phyloP scores from a whole-genome alignment of 306 rosid genomes.

The Fagus sylvatica region DNA sequence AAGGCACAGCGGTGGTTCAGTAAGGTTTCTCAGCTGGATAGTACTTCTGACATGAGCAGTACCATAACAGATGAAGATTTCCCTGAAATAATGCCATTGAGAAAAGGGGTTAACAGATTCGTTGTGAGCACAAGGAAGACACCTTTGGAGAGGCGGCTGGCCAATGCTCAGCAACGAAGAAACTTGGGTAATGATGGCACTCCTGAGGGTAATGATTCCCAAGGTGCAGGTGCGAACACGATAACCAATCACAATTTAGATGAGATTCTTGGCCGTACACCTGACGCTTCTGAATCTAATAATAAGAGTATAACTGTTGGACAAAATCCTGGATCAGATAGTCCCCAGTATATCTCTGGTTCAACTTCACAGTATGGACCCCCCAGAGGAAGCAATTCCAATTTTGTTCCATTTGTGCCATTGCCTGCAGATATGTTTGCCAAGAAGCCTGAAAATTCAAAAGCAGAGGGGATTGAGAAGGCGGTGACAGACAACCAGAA shows the following conservation, averaged over 20 bases:
- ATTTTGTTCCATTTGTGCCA: constrained; percentile 55
- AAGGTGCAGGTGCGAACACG: constrained; percentile 29
- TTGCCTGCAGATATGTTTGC: constrained; percentile 52
- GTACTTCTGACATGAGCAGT: constrained; percentile 55
- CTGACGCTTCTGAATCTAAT: constrained; percentile 37
- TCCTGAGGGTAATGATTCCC: constrained; percentile 29
- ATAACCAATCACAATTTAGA: constrained; percentile 29
- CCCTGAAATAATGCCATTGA: constrained; percentile 95
- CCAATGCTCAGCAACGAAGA: constrained; percentile 53
- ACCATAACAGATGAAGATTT: constrained; percentile 71
- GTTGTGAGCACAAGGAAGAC: constrained; percentile 92
- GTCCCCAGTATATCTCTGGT: constrained; percentile 24
- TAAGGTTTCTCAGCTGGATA: constrained; percentile 83
- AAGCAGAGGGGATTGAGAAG: constrained; percentile 31
- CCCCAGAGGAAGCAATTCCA: constrained; percentile 36
- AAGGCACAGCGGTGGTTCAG: constrained; percentile 90
- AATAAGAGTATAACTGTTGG: constrained; percentile 25
- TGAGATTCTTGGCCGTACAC: constrained; percentile 32
- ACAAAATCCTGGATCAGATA: constrained; percentile 21
- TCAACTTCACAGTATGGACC: constrained; percentile 34
- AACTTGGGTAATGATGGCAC: constrained; percentile 48
- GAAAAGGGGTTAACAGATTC: constrained; percentile 94
- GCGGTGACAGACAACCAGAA: constrained; percentile 13
- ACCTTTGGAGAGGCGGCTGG: constrained; percentile 75
- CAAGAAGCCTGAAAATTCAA: constrained; percentile 46